Percentiles rank a stretch among this genome's conserved stretches.
Evolutionary conservation across 129 eudicot species (phyloP).

Genomic region (Heracleum sosnowskyi): DNA sequence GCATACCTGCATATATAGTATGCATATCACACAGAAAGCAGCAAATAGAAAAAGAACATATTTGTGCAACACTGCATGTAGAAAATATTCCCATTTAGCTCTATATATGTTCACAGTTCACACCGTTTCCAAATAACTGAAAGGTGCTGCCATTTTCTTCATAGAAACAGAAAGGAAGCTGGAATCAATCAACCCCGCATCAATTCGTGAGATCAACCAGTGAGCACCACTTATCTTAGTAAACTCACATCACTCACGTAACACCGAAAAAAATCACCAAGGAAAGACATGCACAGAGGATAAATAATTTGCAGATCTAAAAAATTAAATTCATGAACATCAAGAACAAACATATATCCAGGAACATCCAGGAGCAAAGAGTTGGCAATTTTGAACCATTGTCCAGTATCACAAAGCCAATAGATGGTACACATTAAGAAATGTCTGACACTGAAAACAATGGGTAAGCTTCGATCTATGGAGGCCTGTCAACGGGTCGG

Average conservation of each 20-base stretch:
- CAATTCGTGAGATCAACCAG: not conserved
- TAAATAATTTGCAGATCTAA: not conserved
- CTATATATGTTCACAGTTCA: not conserved
- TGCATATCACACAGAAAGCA: slow-evolving; percentile 11
- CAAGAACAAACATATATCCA: not conserved
- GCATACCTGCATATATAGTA: slow-evolving; percentile 61
- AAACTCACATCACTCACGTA: not conserved
- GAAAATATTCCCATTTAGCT: not conserved
- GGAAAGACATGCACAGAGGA: not conserved
- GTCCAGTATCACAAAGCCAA: not conserved
- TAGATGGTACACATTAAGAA: not conserved
- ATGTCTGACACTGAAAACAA: not conserved
- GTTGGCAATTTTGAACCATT: not conserved
- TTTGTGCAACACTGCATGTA: not conserved
- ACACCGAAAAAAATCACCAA: not conserved
- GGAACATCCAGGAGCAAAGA: not conserved
- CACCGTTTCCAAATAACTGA: not conserved
- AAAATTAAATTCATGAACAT: not conserved
- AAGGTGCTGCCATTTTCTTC: not conserved
- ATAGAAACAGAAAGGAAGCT: not conserved
- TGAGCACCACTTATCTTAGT: not conserved
- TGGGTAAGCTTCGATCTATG: not conserved
- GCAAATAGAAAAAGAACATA: not conserved
- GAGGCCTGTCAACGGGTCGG: too few relatives aligned
- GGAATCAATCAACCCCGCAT: not conserved